Base-by-base conservation (phyloP, 495 filamentous ascomycete species). In the Tricharina praecox region DNA sequence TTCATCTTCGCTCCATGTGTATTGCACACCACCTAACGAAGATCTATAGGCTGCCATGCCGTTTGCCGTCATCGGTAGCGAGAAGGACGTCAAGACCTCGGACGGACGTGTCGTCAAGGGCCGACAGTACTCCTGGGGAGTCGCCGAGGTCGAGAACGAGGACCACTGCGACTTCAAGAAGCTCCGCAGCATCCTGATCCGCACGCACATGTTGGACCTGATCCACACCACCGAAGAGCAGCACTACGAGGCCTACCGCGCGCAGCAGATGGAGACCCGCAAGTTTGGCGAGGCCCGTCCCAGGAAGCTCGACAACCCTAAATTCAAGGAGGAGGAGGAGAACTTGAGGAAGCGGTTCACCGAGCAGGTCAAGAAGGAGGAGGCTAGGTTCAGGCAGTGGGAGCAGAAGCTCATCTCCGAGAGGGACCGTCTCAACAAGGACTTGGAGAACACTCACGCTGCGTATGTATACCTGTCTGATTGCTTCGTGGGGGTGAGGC, bases 161-260 rank as follows among this genome's bases (percentile, higher is more conserved):
- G 90, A 96, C 52, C 90, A 97, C 77, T 97, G 90, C 67, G 90
- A 97, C 69, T 97, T 97, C 70, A 97, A 97, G 81, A 97, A 97
- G 72, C 81, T 97, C 50, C 87, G 90, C 54, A 93, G 86, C 16
- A 96, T 96, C 60, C 73, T 97, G 52, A 96, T 97, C 71, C 85
- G 90, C 60, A 97, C 92, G n/a, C 90, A 97, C 71, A 97, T 97
- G 90, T 78, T 97, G 50, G 90, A 97, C 61, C 79, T 97, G 37
- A 97, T 97, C 65, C 92, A 96, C 75, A 97, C 90, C 40, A 96
- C 90, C 50, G 90, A 97, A 69, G 90, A 97, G 70, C 77, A 81
- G 54, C 90, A 97, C 73, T 97, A 97, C 71, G 90, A 97, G 65
- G 90, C 85, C 44, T 97, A 97, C 71, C 87, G 90, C 55, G 90